Base-by-base conservation (phyloP, 2,329 filamentous ascomycete genomes). In the Nannizziopsis barbatae region DNA sequence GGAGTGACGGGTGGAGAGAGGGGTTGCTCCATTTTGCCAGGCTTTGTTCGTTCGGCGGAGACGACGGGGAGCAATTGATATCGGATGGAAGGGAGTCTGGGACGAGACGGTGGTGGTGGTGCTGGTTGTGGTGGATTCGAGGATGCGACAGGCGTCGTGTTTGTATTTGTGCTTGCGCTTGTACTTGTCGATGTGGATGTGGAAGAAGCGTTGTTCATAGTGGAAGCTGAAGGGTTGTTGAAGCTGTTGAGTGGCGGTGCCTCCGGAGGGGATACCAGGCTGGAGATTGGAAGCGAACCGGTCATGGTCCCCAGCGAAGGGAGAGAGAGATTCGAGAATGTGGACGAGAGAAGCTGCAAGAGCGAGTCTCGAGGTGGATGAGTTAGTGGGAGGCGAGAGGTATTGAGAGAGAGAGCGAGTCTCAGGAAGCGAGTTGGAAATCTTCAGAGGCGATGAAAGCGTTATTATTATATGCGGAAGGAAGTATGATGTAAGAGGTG, bases 191-290 rank as follows among this genome's bases (percentile, higher is more conserved):
- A n/a, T n/a, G n/a, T n/a, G n/a, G n/a, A n/a, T n/a, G n/a, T 50
- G 58, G 60, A 18, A 42, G 41, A 47, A 51, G 37, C 36, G 46
- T 32, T 33, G 58, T 39, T 37, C 31, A 5, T 14, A 31, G 60
- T 59, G 42, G 58, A 57, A 14, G 57, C 20, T 48, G 38, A 59
- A 55, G 49, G n/a, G n/a, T n/a, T n/a, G n/a, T 62, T 57, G 56
- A 70, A 71, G 42, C 61, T 75, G 48, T 75, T 75, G 2, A 75
- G 66, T 15, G 74, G 73, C 42, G 69, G 77, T n/a, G 62, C 52
- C 58, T 70, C 67, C 50, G 68, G 68, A 36, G 68, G 68, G 53
- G 68, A 71, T 65, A 71, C 69, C 43, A 71, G 62, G 58, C 62
- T 70, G 44, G 67, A 65, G 37, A 71, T 63, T 43, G 65, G 62